Conservation (phyloP, 2,329 filamentous ascomycete species). For the Huntiella savannae region DNA sequence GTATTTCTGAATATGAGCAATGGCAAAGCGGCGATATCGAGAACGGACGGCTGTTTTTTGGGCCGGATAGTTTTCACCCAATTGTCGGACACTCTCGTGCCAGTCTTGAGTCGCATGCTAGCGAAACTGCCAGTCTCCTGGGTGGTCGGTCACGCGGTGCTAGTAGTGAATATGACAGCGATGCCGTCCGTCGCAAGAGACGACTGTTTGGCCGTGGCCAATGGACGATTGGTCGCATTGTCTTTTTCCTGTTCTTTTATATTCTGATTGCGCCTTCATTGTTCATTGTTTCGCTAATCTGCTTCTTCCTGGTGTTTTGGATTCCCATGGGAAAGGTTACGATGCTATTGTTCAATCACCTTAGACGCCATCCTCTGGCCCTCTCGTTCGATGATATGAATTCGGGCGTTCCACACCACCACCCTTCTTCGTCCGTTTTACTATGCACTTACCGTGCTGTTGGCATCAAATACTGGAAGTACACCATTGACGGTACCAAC, state of each 20-base stretch:
- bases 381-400: slow-evolving; percentile 82
- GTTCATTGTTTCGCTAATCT: slow-evolving; percentile 68
- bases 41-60: slow-evolving; percentile 89
- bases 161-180: slow-evolving; percentile 17
- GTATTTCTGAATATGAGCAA: slow-evolving; percentile 96
- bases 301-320: slow-evolving; percentile 93
- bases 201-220: slow-evolving; percentile 85
- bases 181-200: slow-evolving; percentile 35
- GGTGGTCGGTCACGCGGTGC: slow-evolving; percentile 28
- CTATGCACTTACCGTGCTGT: slow-evolving; percentile 95
- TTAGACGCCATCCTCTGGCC: slow-evolving; percentile 79
- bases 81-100: slow-evolving; percentile 71
- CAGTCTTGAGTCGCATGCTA: slow-evolving; percentile 66
- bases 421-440: slow-evolving; percentile 66
- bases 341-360: slow-evolving; percentile 71
- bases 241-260: slow-evolving; percentile 96
- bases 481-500: slow-evolving; percentile 94
- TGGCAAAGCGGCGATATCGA: slow-evolving; percentile 97
- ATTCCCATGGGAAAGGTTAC: slow-evolving; percentile 98
- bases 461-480: slow-evolving; percentile 95
- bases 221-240: slow-evolving; percentile 84
- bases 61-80: slow-evolving; percentile 53
- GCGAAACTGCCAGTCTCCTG: slow-evolving; percentile 79
- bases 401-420: slow-evolving; percentile 47
- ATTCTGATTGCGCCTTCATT: slow-evolving; percentile 73